A percentile compares a stretch with the other conserved stretches of the same genome.
Evolutionary conservation across 1,284 basidiomycete genomes (phyloP).

Genomic region (Cryptococcus jaspeensis): DNA sequence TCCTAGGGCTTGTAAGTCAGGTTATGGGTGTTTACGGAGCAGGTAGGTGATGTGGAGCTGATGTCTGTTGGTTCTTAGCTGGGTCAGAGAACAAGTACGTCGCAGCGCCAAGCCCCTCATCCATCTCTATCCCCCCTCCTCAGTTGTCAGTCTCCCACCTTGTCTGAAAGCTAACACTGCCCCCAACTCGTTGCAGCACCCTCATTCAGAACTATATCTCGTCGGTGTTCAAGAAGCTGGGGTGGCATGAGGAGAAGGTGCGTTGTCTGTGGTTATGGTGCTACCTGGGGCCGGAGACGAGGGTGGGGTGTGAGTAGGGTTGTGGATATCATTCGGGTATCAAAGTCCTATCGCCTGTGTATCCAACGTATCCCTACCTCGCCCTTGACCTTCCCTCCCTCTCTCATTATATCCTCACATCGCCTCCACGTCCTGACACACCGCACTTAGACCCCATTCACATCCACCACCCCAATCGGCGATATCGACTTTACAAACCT

Average conservation of each 20-base stretch:
- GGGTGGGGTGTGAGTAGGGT: too few relatives aligned
- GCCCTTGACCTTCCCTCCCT: not conserved
- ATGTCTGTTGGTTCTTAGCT: slow-evolving; percentile 21
- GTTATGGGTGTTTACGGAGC: slow-evolving; percentile 15
- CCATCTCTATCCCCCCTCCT: too few relatives aligned
- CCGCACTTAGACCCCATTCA: slow-evolving; percentile 63
- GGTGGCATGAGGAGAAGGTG: slow-evolving; percentile 78
- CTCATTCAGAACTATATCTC: slow-evolving; percentile 74
- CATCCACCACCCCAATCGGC: slow-evolving; percentile 79
- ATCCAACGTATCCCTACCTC: not conserved
- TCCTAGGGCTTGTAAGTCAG: slow-evolving; percentile 73
- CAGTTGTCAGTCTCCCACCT: not conserved
- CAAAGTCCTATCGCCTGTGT: too few relatives aligned
- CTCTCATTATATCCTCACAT: not conserved
- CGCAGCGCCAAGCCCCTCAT: too few relatives aligned
- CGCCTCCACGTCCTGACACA: too few relatives aligned
- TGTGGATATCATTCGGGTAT: not conserved
- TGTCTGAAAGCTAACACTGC: slow-evolving; percentile 8
- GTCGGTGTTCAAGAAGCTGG: slow-evolving; percentile 63
- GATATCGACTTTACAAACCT: slow-evolving; percentile 80
- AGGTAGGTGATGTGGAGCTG: not conserved
- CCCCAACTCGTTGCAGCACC: slow-evolving; percentile 61
- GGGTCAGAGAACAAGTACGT: slow-evolving; percentile 48
- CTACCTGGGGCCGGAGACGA: too few relatives aligned
- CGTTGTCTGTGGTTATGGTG: not conserved